Conservation (phyloP, 768 basidiomycete genomes). For the Lentinula lateritia region DNA sequence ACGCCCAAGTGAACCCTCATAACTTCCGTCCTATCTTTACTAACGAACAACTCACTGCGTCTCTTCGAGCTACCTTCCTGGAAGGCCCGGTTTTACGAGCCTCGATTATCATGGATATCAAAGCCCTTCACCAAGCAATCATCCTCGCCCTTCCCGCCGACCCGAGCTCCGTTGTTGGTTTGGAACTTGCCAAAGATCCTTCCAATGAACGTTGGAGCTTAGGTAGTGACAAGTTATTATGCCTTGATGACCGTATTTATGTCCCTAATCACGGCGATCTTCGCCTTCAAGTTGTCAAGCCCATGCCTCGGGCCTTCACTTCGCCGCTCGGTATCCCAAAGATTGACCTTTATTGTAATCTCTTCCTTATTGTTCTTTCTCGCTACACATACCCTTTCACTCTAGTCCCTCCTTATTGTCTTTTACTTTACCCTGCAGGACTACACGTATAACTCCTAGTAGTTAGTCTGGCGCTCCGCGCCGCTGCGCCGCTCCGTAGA, state of each 20-base stretch:
- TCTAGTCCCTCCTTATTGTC: too few relatives aligned
- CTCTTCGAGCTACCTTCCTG: slow-evolving; percentile 13
- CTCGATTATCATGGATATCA: slow-evolving; percentile 12
- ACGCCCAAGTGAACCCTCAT: slow-evolving; percentile 15
- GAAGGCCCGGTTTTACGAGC: slow-evolving; percentile 13
- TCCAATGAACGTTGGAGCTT: not conserved
- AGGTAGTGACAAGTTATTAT: not conserved
- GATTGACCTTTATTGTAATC: too few relatives aligned
- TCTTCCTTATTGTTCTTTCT: too few relatives aligned
- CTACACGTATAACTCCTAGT: too few relatives aligned
- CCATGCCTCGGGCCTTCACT: too few relatives aligned
- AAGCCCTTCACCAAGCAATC: slow-evolving; percentile 15
- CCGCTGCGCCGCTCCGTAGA: too few relatives aligned
- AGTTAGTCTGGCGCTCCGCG: too few relatives aligned
- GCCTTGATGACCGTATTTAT: not conserved
- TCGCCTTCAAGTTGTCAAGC: slow-evolving; percentile 13
- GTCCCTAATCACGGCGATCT: slow-evolving; percentile 14
- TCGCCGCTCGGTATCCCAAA: too few relatives aligned
- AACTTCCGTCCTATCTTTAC: slow-evolving; percentile 19
- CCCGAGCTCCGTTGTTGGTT: not conserved
- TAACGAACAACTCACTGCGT: slow-evolving; percentile 13
- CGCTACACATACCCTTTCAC: too few relatives aligned
- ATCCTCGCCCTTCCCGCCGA: not conserved
- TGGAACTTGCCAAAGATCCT: not conserved
- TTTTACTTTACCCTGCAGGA: too few relatives aligned